Conservation (phyloP, 2,329 filamentous ascomycete species). For the Fusarium buxicola region DNA sequence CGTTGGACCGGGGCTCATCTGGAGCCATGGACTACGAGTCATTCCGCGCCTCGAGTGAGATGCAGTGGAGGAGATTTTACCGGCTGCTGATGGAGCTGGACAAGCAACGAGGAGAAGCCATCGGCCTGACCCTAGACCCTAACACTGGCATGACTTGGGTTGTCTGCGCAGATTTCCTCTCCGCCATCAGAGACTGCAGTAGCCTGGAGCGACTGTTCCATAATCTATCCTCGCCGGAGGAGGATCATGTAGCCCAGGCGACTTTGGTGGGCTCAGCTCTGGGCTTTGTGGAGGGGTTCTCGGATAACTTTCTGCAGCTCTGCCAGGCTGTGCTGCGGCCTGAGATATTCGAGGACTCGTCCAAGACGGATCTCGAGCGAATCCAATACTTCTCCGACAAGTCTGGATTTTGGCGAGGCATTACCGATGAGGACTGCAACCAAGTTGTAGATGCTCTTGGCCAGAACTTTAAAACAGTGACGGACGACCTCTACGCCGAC, state of each 20-base stretch:
- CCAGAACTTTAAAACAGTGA: conserved; percentile 70
- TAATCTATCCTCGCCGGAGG: conserved; percentile 69
- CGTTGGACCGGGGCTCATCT: conserved; percentile 69
- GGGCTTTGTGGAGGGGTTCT: conserved; percentile 76
- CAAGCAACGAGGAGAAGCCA: conserved; percentile 82
- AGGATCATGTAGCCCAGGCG: conserved; percentile 65
- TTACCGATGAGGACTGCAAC: conserved; percentile 84
- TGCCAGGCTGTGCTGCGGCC: conserved; percentile 75
- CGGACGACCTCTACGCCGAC: conserved; percentile 65
- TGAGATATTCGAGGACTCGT: conserved; percentile 80
- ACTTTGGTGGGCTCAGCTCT: conserved; percentile 76
- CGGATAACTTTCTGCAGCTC: conserved; percentile 74
- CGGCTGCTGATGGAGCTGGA: conserved; percentile 87
- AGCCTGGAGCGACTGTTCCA: conserved; percentile 79
- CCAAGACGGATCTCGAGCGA: conserved; percentile 76
- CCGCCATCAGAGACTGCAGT: conserved; percentile 83
- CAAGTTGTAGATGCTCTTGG: conserved; percentile 77
- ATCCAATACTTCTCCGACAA: conserved; percentile 83
- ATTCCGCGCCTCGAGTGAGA: conserved; percentile 78
- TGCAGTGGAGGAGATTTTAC: conserved; percentile 92
- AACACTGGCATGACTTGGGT: conserved; percentile 82
- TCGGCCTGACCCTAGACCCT: conserved; percentile 81
- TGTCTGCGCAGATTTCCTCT: conserved; percentile 83
- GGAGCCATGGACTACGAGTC: conserved; percentile 79
- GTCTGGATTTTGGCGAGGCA: conserved; percentile 80